Base-by-base conservation (phyloP, 805 yeast genomes). In the Sugiyamaella americana region DNA sequence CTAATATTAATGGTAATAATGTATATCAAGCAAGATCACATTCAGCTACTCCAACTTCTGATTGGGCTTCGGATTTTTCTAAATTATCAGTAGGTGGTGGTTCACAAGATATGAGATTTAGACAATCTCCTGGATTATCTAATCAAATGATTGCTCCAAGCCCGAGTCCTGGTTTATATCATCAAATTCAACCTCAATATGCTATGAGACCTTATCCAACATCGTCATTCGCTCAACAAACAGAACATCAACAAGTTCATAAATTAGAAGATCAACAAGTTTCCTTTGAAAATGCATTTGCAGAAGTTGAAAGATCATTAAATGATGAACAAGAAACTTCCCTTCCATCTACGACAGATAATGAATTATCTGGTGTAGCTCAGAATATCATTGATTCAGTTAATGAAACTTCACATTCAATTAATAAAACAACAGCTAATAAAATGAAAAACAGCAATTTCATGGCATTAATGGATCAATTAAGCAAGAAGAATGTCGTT, bases 391-490 rank as follows among this genome's bases (percentile, higher is more conserved):
- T 55, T 6, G 35, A 46, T 18, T 34, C 44, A 4, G 40, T 55
- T 44, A 37, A 37, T 21, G 17, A 22, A n/a, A 11, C 41, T 11
- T 8, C 39, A 2, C 18, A 23, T 8, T 22, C 23, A 23, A 23
- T 37, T 5, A 26, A 24, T 13, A 30, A 23, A 3, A 22, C 26
- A 13, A 51, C 50, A 22, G 30, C 47, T 10, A 46, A 43, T 37
- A 59, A 59, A 43, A 50, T 59, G 41, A 46, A 54, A 39, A 51
- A 52, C 44, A 52, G 58, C 19, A 44, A 58, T 23, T 59, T 59
- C 30, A 45, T 59, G 54, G 51, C 48, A 17, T 53, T 59, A 16
- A 59, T 59, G 63, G 47, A 54, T 24, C 46, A 55, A 21, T 44
- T 59, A n/a, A 50, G 58, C 21, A 49, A 52, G 35, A 53, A 54